Evolutionary conservation across 2,329 filamentous ascomycete species (phyloP).

Genomic region (Nemania sp.): DNA sequence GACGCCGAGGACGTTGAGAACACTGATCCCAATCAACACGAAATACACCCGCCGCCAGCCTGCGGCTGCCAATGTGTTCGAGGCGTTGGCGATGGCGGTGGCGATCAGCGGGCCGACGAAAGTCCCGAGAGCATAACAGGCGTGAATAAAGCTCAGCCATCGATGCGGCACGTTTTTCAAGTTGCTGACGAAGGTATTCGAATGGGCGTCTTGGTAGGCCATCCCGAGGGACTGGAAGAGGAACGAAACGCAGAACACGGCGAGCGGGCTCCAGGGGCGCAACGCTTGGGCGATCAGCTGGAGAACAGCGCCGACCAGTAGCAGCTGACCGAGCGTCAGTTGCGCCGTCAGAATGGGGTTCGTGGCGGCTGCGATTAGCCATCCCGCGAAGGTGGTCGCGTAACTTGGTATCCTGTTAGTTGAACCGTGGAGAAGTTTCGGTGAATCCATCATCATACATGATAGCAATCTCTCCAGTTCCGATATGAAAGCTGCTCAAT

Average conservation of each 20-base stretch:
- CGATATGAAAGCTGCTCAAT: conserved; percentile 56
- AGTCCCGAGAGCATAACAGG: conserved; percentile 62
- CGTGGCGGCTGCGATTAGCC: conserved; percentile 61
- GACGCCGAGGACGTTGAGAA: conserved; percentile 55
- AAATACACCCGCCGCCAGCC: conserved; percentile 62
- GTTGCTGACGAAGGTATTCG: conserved; percentile 63
- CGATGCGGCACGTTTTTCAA: conserved; percentile 56
- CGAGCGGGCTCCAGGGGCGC: conserved; percentile 61
- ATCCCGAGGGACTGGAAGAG: conserved; percentile 62
- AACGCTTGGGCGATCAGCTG: conserved; percentile 60
- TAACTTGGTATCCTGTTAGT: conserved; percentile 45
- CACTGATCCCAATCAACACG: conserved; percentile 57
- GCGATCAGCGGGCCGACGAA: conserved; percentile 61
- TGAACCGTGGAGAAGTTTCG: background rate
- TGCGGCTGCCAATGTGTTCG: conserved; percentile 31
- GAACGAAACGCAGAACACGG: conserved; percentile 61
- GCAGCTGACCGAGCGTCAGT: conserved; percentile 60
- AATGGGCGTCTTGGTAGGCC: conserved; percentile 66
- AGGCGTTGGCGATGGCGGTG: conserved; percentile 51
- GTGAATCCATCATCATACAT: conserved; percentile 34
- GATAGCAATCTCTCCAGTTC: conserved; percentile 39
- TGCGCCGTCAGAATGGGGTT: conserved; percentile 58
- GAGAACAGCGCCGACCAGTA: conserved; percentile 58
- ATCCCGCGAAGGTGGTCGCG: conserved; percentile 61
- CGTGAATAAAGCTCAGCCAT: conserved; percentile 67